A percentile compares a stretch with the other conserved stretches of the same genome.
These are phyloP conservation scores for Tulasnella sp. DNA, from an alignment of 768 basidiomycete species.

Conservation along the genomic window DNA sequence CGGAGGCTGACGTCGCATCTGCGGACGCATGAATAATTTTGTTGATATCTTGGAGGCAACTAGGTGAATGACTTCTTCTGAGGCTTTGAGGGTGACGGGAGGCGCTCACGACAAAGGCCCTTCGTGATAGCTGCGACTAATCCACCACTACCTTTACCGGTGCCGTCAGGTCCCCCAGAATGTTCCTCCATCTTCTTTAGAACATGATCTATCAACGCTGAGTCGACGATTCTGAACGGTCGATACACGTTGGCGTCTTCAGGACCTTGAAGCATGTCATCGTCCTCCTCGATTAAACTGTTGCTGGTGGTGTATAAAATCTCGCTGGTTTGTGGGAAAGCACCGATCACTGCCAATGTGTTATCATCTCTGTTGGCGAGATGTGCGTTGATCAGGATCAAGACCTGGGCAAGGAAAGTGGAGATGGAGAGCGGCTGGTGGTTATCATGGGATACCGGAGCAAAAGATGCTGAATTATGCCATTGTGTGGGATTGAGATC, in stretches of 20 bases:
- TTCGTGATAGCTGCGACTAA: conserved; percentile 87
- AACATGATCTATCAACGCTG: conserved; percentile 51
- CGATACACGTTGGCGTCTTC: conserved; percentile 74
- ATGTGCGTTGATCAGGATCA: conserved; percentile 89
- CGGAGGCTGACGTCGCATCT: conserved; percentile 19
- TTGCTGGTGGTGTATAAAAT: conserved; percentile 68
- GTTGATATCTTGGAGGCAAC: conserved; percentile 51
- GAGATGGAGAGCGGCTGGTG: conserved; percentile 50
- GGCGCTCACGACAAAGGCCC: conserved; percentile 73
- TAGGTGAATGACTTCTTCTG: background rate
- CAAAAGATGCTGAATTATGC: conserved; percentile 43
- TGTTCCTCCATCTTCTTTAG: conserved; percentile 51
- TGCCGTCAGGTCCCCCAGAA: conserved; percentile 35
- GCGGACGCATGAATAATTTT: conserved; percentile 36
- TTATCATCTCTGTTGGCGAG: conserved; percentile 88
- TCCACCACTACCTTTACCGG: conserved; percentile 30
- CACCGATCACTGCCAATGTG: conserved; percentile 83
- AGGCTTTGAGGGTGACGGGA: background rate
- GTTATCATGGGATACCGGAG: conserved; percentile 33
- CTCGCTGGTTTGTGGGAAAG: conserved; percentile 65
- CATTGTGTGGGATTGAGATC: conserved; percentile 84
- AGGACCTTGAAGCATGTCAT: conserved; percentile 7
- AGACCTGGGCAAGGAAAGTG: conserved; percentile 70
- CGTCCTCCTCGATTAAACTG: conserved; percentile 19
- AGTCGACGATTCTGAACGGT: conserved; percentile 70